Base-by-base conservation (phyloP, 139 green algal species). In the Coccomyxa sp. region DNA sequence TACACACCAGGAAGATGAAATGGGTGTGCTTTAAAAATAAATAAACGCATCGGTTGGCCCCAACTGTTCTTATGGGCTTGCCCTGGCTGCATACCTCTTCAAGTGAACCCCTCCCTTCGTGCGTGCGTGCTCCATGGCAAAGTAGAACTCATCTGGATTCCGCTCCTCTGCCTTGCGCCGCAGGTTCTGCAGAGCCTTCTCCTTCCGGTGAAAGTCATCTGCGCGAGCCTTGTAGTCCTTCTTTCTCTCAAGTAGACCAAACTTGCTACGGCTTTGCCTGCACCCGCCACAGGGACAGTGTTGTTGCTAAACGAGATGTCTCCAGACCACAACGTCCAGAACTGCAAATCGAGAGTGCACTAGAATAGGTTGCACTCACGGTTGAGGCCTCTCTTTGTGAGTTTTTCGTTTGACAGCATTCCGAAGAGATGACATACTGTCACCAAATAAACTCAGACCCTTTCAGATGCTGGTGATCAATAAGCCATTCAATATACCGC, bases 101-200 rank as follows among this genome's bases (percentile, higher is more conserved):
- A 92, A 68, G 82, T 98, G 95, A 59, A 99, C 91, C 14, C 96
- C 96, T 58, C 92, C 91, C 79, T 92, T 91, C 0, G 95, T 98
- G 11, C 86, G 82, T 0, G 85, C 79, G 60, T 95, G 96, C 86
- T 98, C 88, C 96, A 99, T 99, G 0, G 90, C 96, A 89, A 98
- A 98, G 88, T 99, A 98, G 87, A 99, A 99, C 90, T 99, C 96
- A 92, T 99, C 96, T 10, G 95, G 95, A 86, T 99, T 99, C 79
- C 95, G 92, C 83, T 97, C 87, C 84, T 97, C 95, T 25, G 96
- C 96, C 85, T 99, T 99, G 63, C 87, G 84, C 57, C 91, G 89
- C 66, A 98, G 89, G 31, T 79, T 76, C 92, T 98, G 91, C 83
- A 79, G n/a, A 76, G 93, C 86, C 23, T 95, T 89, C 79, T 99